Conservation (phyloP, 1,284 basidiomycete species). For the Pulchroboletus neoregius region DNA sequence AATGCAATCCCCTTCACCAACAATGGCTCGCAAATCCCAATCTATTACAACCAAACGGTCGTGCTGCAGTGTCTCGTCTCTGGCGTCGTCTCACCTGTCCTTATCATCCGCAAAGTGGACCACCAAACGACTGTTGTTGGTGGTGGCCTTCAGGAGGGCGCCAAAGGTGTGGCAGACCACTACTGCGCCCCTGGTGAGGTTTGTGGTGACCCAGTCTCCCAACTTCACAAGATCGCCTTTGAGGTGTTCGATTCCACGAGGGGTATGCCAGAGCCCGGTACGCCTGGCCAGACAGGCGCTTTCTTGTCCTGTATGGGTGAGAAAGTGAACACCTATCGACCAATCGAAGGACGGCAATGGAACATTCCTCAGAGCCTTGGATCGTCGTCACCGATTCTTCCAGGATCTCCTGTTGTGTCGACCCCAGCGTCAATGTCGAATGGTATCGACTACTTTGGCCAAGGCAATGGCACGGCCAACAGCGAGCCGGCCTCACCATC, state of each 20-base stretch:
- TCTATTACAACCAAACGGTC: slow-evolving; percentile 96
- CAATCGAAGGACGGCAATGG: slow-evolving; percentile 78
- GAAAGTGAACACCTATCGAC: slow-evolving; percentile 83
- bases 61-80: slow-evolving; percentile 93
- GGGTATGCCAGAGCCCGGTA: slow-evolving; percentile 63
- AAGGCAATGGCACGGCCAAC: slow-evolving; percentile 40
- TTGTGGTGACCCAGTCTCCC: slow-evolving; percentile 90
- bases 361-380: slow-evolving; percentile 43
- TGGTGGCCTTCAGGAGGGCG: slow-evolving; percentile 77
- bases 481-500: slow-evolving; percentile 66
- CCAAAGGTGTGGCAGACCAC: slow-evolving; percentile 78
- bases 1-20: slow-evolving; percentile 83
- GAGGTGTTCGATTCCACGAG: slow-evolving; percentile 78
- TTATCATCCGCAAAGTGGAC: slow-evolving; percentile 93
- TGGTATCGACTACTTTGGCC: slow-evolving; percentile 58
- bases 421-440: slow-evolving; percentile 56
- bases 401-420: slow-evolving; percentile 63
- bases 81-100: slow-evolving; percentile 86
- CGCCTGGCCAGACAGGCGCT: slow-evolving; percentile 69
- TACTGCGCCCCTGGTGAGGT: slow-evolving; percentile 81
- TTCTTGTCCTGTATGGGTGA: slow-evolving; percentile 86
- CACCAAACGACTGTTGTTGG: slow-evolving; percentile 87
- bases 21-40: slow-evolving; percentile 74
- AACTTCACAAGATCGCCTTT: slow-evolving; percentile 92
- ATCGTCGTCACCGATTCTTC: slow-evolving; percentile 58